Base-by-base conservation (phyloP, 1,139 yeast genomes). In the Kurtzmaniella quercitrusa region DNA sequence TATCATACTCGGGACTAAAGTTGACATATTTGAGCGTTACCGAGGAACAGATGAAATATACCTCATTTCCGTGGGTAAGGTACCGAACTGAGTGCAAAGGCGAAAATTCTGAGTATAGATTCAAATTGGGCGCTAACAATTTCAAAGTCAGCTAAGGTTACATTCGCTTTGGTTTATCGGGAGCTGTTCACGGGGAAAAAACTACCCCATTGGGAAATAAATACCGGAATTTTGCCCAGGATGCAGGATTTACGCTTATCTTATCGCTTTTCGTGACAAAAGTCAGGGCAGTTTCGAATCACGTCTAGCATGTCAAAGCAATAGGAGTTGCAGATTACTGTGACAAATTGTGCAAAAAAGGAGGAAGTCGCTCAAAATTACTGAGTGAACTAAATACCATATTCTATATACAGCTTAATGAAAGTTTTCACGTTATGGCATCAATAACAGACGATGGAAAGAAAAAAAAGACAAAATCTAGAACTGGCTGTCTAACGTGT, bases 401-500 rank as follows among this genome's bases (percentile, higher is more conserved):
- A 7, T n/a, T 7, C 31, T n/a, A 27, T 11, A 27, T 27, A 27
- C 14, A 7, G 12, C 14, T 27, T 27, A 10, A 27, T 27, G 31
- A 19, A 12, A 17, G 21, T 8, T 16, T 34, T 7, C n/a, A 11
- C 17, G 5, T 33, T 6, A 21, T 19, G 33, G 21, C 24, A 38
- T 23, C 29, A 4, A 18, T 11, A 18, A 25, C 15, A 37, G 27
- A 23, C 17, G 37, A 34, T 10, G 37, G 14, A 12, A 36, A 38
- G 15, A 25, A 17, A 17, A 38, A 27, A 15, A 29, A 21, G 18
- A 31, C 34, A 7, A 91, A 91, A 63, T 86, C 95, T 29, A 75
- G 95, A 47, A 79, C 80, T 42, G 98, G 98, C 0, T 91, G 98
- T 62, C 77, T 82, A 38, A 87, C 95, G 1, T 91, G 98, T 64